These are phyloP conservation scores for Ophiocordyceps camponoti-leonardi DNA, from an alignment of 2,329 filamentous ascomycete species.

Conservation along the genomic window DNA sequence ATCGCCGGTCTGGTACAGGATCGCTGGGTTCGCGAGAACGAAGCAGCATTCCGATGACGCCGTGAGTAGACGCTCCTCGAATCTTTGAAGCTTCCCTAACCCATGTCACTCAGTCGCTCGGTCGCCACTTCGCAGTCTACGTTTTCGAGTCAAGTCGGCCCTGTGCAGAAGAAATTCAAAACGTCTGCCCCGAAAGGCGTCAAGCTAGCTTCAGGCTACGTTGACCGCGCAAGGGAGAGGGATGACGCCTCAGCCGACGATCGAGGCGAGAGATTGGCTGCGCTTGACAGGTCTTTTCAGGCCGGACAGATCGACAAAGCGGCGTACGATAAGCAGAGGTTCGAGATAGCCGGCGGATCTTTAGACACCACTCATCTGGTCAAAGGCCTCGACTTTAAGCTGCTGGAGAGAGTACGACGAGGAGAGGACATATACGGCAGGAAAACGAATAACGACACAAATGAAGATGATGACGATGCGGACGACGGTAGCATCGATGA, in stretches of 20 bases:
- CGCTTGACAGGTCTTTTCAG: conserved; percentile 68
- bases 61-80: conserved; percentile 35
- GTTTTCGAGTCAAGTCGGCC: conserved; percentile 47
- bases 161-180: conserved; percentile 55
- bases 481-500: conserved; percentile 38
- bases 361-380: conserved; percentile 68
- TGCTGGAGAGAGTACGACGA: conserved; percentile 50
- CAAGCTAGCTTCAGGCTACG: conserved; percentile 64
- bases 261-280: conserved; percentile 49
- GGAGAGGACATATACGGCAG: conserved; percentile 50
- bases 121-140: conserved; percentile 39
- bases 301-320: conserved; percentile 66
- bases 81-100: conserved; percentile 7
- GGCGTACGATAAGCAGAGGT: conserved; percentile 58
- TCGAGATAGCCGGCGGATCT: conserved; percentile 70
- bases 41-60: conserved; percentile 84
- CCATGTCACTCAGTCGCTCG: conserved; percentile 35
- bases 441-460: conserved; percentile 14
- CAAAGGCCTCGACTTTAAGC: conserved; percentile 77
- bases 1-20: conserved; percentile 16
- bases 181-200: conserved; percentile 70
- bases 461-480: conserved; percentile 6
- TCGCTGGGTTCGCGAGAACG: conserved; percentile 61
- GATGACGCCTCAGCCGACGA: conserved; percentile 34
- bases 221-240: conserved; percentile 59